Base-by-base conservation (phyloP, 169 alveolate species). In the Theileria parva region DNA sequence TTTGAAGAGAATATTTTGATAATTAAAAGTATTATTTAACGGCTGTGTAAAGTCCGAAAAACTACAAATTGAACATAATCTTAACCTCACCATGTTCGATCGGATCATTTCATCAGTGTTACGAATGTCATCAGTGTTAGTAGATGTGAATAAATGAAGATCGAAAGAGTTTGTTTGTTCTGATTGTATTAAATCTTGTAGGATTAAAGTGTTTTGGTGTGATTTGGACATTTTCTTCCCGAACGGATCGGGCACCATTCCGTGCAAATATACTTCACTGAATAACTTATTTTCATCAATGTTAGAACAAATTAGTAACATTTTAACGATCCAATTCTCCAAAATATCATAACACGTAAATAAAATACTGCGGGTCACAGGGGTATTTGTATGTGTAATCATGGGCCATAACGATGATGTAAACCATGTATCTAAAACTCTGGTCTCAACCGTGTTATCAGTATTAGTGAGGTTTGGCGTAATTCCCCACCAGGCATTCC, bases 141-240 rank as follows among this genome's bases (percentile, higher is more conserved):
- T 11, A 60, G 34, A 12, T 12, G 73, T n/a, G 27, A 23, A 23
- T 2, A 34, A 12, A 1, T 6, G 4, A 12, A 4, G n/a, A 32
- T 48, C 44, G 13, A 23, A 30, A 37, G 27, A 21, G 73, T 65
- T 30, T 15, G 64, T 19, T 11, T 39, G 27, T 7, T 37, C 32
- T 11, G 75, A 7, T 27, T 61, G 1, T 23, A 85, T 57, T 23
- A 85, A 71, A 13, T 77, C 74, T 19, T 39, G 12, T 12, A 77
- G 77, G 11, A 57, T 50, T 11, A 85, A 30, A 17, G 91, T 85
- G 74, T 85, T 78, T 11, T 85, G 80, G 19, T 13, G 44, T 8
- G 87, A 77, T 55, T 85, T 85, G 78, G 85, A 70, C 91, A 85
- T 85, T 66, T 85, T 85, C 48, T 57, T 78, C 7, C 84, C 91